These are phyloP conservation scores for Neurospora sp. DNA, from an alignment of 495 filamentous ascomycete genomes.

Conservation along the genomic window DNA sequence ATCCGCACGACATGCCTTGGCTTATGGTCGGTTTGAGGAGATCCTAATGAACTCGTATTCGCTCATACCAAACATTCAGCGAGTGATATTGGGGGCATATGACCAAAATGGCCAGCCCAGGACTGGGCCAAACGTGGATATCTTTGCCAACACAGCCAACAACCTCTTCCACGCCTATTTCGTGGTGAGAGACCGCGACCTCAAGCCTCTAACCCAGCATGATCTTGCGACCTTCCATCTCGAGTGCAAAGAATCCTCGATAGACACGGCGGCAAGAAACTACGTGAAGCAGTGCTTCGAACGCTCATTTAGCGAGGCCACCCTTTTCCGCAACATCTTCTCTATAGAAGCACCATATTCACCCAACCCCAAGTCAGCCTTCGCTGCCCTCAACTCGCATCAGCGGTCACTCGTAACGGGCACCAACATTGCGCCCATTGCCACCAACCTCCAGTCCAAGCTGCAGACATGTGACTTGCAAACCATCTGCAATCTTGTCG, in stretches of 20 bases:
- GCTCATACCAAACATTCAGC: conserved; percentile 35
- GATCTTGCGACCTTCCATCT: conserved; percentile 41
- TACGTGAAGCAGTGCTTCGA: conserved; percentile 42
- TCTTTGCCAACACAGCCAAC: conserved; percentile 51
- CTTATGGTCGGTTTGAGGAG: conserved; percentile 40
- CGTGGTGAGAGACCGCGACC: conserved; percentile 34
- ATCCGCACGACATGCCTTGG: conserved; percentile 40
- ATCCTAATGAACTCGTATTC: conserved; percentile 35
- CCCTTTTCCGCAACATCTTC: conserved; percentile 37
- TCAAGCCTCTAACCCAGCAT: conserved; percentile 43
- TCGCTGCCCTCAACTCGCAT: conserved; percentile 28
- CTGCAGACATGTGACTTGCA: conserved; percentile 33
- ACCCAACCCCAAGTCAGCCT: conserved; percentile 30
- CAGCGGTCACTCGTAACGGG: conserved; percentile 32
- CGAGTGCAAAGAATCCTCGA: conserved; percentile 31
- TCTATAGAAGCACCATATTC: conserved; percentile 38
- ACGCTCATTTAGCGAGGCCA: conserved; percentile 36
- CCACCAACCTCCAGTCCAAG: conserved; percentile 32
- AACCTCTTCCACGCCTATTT: conserved; percentile 36
- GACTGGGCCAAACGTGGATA: conserved; percentile 41
- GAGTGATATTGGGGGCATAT: conserved; percentile 45
- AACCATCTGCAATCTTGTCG: conserved; percentile 65
- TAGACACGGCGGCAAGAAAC: conserved; percentile 36
- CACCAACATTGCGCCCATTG: conserved; percentile 36
- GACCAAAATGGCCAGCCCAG: conserved; percentile 50